Evolutionary conservation across 75 land plant species (phyloP).

Genomic region (Sequoia sempervirens): DNA sequence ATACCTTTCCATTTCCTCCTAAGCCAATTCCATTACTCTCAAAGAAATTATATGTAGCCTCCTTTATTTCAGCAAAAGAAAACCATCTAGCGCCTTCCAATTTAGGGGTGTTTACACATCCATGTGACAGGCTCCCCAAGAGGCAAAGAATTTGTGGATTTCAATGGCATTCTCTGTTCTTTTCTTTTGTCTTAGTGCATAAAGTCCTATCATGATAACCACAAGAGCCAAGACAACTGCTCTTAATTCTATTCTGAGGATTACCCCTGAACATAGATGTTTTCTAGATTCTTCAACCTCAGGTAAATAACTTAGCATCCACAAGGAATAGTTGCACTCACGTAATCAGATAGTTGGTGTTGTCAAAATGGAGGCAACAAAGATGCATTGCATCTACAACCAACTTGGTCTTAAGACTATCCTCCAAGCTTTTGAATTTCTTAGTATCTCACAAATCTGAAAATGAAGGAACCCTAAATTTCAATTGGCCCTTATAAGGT

Average conservation of each 20-base stretch:
- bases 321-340: conserved; percentile 46
- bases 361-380: conserved; percentile 39
- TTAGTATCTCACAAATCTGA: conserved; percentile 31
- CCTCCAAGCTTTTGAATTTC: conserved; percentile 35
- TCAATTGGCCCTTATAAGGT: conserved; percentile 48
- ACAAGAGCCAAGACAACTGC: conserved; percentile 27
- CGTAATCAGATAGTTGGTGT: conserved; percentile 44
- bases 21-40: conserved; percentile 53
- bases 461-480: conserved; percentile 48
- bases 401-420: conserved; percentile 30
- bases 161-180: conserved; percentile 36
- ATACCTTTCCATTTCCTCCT: conserved; percentile 94
- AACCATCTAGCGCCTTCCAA: conserved; percentile 82
- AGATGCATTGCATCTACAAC: conserved; percentile 46
- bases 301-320: conserved; percentile 17
- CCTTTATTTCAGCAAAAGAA: conserved; percentile 69
- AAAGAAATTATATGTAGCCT: conserved; percentile 67
- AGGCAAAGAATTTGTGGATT: conserved; percentile 51
- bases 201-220: conserved; percentile 28
- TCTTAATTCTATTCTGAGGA: conserved; percentile 53
- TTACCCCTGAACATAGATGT: conserved; percentile 3
- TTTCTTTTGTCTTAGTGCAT: conserved; percentile 61
- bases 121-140: conserved; percentile 34
- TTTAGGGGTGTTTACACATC: conserved; percentile 58
- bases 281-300: not conserved